Percentiles rank a stretch among this genome's conserved stretches.
Conservation (phyloP, 176 grass and related monocot genomes). For the Carex pumila region DNA sequence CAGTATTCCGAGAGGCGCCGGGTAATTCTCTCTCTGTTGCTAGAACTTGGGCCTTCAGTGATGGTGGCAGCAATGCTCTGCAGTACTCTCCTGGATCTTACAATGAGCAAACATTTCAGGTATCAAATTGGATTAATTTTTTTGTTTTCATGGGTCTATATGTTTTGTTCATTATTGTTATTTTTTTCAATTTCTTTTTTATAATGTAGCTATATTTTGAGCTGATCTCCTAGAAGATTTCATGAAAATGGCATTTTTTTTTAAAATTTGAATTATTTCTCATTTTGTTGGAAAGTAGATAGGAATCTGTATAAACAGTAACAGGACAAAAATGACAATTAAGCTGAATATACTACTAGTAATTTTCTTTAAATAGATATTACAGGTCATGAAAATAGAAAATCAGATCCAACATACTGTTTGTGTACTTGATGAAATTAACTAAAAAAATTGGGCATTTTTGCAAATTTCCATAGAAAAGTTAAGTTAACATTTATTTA, state of each 20-base stretch:
- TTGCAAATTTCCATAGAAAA: background rate
- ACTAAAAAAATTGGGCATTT: background rate
- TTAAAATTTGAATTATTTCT: background rate
- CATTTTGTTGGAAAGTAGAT: background rate
- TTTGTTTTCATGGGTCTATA: background rate
- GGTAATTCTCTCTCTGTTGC: slow-evolving; percentile 62
- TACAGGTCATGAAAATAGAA: background rate
- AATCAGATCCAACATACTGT: background rate
- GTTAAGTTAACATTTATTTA: background rate
- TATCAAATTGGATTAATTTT: background rate
- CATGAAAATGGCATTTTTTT: background rate
- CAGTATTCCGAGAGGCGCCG: slow-evolving; percentile 47
- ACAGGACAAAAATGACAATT: background rate
- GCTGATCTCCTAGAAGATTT: background rate
- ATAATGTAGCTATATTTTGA: background rate
- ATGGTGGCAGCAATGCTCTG: slow-evolving; percentile 56
- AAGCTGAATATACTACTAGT: background rate
- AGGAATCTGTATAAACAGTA: background rate
- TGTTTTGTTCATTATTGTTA: background rate
- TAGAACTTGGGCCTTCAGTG: slow-evolving; percentile 90
- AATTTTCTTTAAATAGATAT: background rate
- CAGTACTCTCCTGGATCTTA: slow-evolving; percentile 72
- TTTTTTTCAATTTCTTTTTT: background rate
- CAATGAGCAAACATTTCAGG: slow-evolving; percentile 90
- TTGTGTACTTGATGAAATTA: background rate